Evolutionary conservation across 2,329 filamentous ascomycete species (phyloP), one percentile per base, ranked within the genome.

Genomic region (Cyclaneusma minus): DNA sequence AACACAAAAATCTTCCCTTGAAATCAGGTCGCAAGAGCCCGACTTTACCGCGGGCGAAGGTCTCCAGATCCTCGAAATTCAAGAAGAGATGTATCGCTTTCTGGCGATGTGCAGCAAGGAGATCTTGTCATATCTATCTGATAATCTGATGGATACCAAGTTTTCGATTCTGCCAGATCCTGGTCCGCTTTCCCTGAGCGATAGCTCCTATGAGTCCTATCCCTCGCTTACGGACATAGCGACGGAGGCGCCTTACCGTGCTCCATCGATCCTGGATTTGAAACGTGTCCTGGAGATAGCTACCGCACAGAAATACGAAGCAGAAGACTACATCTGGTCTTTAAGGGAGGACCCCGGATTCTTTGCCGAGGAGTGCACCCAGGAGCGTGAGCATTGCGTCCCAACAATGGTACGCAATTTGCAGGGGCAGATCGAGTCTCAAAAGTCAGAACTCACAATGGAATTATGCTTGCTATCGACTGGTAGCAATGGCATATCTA

Each of bases 331-430:
- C 35, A 22, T 70, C 0, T 65, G 56, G 56, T 38, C 53, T 0
- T 45, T 75, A 3, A 54, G 67, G 5, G 68, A 75, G 36, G 69
- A 75, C 38, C 67, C 68, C 0, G 45, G 45, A 1, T 72, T 70
- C 43, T 73, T 72, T 34, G 44, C 51, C 4, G 49, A 62, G 2
- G 29, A n/a, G n/a, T n/a, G n/a, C n/a, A n/a, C n/a, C n/a, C n/a
- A n/a, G n/a, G n/a, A n/a, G n/a, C n/a, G n/a, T n/a, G n/a, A n/a
- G n/a, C n/a, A n/a, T n/a, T n/a, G n/a, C n/a, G n/a, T n/a, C n/a
- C n/a, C n/a, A n/a, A n/a, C n/a, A n/a, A n/a, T n/a, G n/a, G n/a
- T n/a, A n/a, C n/a, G n/a, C n/a, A n/a, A n/a, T n/a, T n/a, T n/a
- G n/a, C n/a, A n/a, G n/a, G n/a, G n/a, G n/a, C n/a, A n/a, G n/a